These are phyloP conservation scores for Catharanthus roseus DNA, from an alignment of 257 asterid species.

Conservation along the genomic window DNA sequence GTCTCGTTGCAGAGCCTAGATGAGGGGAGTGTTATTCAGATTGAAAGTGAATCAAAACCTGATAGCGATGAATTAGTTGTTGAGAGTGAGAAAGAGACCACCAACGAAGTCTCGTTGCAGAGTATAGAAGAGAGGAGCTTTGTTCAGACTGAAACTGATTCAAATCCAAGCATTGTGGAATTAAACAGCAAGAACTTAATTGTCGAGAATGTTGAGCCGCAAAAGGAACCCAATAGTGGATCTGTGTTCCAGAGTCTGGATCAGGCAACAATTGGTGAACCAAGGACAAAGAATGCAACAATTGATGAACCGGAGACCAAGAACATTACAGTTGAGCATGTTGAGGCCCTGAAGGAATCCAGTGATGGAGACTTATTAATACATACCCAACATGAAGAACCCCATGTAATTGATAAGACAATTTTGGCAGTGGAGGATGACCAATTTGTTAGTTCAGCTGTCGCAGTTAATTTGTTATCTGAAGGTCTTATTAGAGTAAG, in stretches of 20 bases:
- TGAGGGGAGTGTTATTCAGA: neutral
- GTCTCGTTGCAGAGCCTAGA: neutral
- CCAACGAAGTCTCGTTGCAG: constrained; percentile 28
- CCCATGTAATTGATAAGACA: constrained; percentile 18
- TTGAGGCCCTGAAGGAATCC: constrained; percentile 21
- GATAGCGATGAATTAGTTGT: constrained; percentile 1
- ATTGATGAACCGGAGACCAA: neutral
- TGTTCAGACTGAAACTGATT: neutral
- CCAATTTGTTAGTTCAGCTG: constrained; percentile 24
- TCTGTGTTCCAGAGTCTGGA: constrained; percentile 21
- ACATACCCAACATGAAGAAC: constrained; percentile 32
- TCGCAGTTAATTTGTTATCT: constrained; percentile 23
- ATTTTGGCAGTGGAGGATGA: constrained; percentile 18
- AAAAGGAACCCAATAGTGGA: constrained; percentile 27
- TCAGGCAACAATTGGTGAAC: neutral
- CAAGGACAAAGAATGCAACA: neutral
- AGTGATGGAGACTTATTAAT: constrained; percentile 27
- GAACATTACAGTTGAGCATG: neutral
- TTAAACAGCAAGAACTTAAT: neutral
- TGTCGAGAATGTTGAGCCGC: constrained; percentile 2
- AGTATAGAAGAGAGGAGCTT: neutral
- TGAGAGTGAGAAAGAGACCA: constrained; percentile 17
- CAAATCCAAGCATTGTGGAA: neutral
- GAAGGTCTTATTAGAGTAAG: constrained; percentile 8
- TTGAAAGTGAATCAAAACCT: neutral